These are phyloP conservation scores for Excoecaria agallocha DNA, from an alignment of 345 rosid genomes.

Conservation along the genomic window DNA sequence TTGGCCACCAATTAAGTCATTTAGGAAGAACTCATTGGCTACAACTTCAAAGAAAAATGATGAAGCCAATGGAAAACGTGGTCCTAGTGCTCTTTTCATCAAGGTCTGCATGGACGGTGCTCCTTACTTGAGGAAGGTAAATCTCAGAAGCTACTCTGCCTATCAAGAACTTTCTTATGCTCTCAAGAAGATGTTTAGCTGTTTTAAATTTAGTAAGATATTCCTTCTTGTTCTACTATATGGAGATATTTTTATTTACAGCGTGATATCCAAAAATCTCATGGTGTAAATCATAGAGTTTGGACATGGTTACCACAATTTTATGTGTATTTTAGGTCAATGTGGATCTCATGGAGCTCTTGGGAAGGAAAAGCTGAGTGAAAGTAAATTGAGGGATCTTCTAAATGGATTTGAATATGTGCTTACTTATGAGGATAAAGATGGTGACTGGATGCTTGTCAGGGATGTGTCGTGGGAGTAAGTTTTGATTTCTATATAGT, in stretches of 20 bases:
- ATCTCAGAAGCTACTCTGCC: conserved; percentile 59
- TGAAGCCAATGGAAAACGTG: conserved; percentile 84
- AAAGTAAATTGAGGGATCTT: conserved; percentile 72
- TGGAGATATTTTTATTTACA: conserved; percentile 1
- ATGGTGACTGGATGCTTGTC: conserved; percentile 93
- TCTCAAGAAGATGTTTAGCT: conserved; percentile 91
- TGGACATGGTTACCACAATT: conserved; percentile 14
- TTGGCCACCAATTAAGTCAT: conserved; percentile 91
- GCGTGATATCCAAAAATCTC: background rate
- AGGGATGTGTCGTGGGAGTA: conserved; percentile 99
- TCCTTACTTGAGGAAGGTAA: conserved; percentile 87
- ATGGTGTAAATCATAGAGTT: background rate
- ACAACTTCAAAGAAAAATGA: conserved; percentile 68
- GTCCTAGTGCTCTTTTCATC: conserved; percentile 64
- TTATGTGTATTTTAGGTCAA: conserved; percentile 50
- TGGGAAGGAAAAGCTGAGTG: conserved; percentile 64
- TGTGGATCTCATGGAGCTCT: conserved; percentile 61
- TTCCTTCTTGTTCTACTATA: conserved; percentile 13
- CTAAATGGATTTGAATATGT: conserved; percentile 85
- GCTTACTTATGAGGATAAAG: conserved; percentile 88
- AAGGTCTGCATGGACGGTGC: conserved; percentile 98
- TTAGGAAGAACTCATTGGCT: conserved; percentile 71
- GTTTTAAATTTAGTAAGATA: conserved; percentile 75
- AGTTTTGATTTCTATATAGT: conserved; percentile 31
- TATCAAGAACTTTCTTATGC: conserved; percentile 74